Evolutionary conservation across 1,139 yeast species (phyloP), one percentile per base, ranked within the genome.

Genomic region (Pichia sp.): DNA sequence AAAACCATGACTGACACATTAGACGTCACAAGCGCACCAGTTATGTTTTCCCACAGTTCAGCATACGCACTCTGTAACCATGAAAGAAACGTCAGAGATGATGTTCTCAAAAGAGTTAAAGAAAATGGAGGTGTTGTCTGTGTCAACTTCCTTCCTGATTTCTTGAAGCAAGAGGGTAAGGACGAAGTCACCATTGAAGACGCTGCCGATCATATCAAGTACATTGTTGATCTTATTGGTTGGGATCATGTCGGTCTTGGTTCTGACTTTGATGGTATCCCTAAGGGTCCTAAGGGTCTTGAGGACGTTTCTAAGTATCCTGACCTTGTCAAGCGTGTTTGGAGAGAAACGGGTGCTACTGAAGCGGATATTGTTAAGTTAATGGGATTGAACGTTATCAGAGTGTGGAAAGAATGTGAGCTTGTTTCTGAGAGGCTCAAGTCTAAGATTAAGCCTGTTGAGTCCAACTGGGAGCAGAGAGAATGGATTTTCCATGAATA

Each of bases 221-320:
- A 72, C 45, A 56, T 70, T 15, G 63, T 68, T 18, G 51, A 66
- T 21, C 42, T 63, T 5, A 65, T 69, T 35, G 77, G 77, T 1
- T 71, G 74, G 74, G 72, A 66, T 23, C 70, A 68, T 49, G 75
- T 72, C 29, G 77, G 77, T 0, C 52, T 72, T 23, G 77, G 77
- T 1, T 63, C 71, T 3, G 77, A 72, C 50, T 71, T 69, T 43
- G 77, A 72, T 48, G 77, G 77, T 17, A 70, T 70, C 26, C 67
- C 67, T 3, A 47, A 47, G 11, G 72, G 69, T 3, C 76, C 77
- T 2, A 49, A 38, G 14, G 77, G 75, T 1, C 53, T 72, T 15
- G 76, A 70, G 45, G 74, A 70, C 45, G 76, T 69, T 3, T 68
- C 75, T 12, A 69, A 70, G 44, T 72, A 70, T 44, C 77, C 77